Percentiles rank a stretch among this genome's conserved stretches.
phyloP scores from a whole-genome alignment of 2,329 filamentous ascomycete species.

The Acarospora socialis region DNA sequence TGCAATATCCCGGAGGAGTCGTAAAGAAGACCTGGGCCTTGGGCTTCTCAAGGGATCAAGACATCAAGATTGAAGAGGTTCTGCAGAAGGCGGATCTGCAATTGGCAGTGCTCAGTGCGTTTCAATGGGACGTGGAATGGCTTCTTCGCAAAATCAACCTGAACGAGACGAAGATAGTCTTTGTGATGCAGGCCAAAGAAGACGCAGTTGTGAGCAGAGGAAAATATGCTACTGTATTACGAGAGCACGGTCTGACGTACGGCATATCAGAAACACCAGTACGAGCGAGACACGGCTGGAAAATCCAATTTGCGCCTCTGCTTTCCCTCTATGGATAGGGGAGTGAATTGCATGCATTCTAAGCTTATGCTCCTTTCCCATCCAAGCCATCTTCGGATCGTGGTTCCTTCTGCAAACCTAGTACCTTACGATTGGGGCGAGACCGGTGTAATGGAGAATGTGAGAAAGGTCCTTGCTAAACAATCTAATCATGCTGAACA shows the following conservation, averaged over 20 bases:
- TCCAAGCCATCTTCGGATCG: constrained; percentile 57
- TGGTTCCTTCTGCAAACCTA: constrained; percentile 76
- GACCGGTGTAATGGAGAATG: constrained; percentile 71
- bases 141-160: constrained; percentile 55
- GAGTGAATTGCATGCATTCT: constrained; percentile 71
- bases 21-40: constrained; percentile 72
- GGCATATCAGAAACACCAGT: constrained; percentile 23
- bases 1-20: constrained; percentile 47
- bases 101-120: constrained; percentile 73
- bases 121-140: constrained; percentile 75
- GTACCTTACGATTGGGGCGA: constrained; percentile 84
- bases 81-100: constrained; percentile 58
- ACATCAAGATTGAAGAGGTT: constrained; percentile 81
- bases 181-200: constrained; percentile 47
- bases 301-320: constrained; percentile 48
- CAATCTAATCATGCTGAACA: not conserved
- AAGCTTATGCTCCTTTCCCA: constrained; percentile 88
- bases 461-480: constrained; percentile 23
- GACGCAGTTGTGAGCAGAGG: constrained; percentile 25
- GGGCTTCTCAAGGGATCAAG: constrained; percentile 48
- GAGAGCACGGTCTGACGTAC: constrained; percentile 4
- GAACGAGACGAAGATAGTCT: constrained; percentile 44
- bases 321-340: constrained; percentile 67
- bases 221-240: not conserved
- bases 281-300: constrained; percentile 25